Evolutionary conservation across 1,284 basidiomycete species (phyloP).

Genomic region (Pulveroboletus ridleyi): DNA sequence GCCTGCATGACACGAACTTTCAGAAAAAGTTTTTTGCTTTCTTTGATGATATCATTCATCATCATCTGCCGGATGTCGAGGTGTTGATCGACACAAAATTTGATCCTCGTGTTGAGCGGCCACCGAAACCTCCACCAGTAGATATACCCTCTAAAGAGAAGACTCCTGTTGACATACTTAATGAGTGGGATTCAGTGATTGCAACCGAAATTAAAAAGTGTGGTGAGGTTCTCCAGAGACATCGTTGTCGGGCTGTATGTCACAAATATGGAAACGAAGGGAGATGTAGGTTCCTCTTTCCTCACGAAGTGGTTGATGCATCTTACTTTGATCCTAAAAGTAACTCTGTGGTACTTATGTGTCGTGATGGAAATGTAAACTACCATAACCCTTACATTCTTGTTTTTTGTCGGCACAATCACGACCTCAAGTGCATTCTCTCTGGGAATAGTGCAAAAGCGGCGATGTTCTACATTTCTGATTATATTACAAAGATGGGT

Average conservation of each 20-base stretch:
- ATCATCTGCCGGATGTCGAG: background rate
- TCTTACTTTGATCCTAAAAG: slow-evolving; percentile 19
- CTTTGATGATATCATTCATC: background rate
- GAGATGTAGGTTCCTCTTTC: slow-evolving; percentile 16
- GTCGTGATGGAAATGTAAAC: slow-evolving; percentile 16
- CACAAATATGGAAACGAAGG: slow-evolving; percentile 7
- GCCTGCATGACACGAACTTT: background rate
- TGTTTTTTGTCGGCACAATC: slow-evolving; percentile 23
- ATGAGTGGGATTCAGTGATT: background rate
- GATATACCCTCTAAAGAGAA: too few species aligned
- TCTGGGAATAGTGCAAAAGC: slow-evolving; percentile 23
- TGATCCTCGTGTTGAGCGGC: slow-evolving; percentile 1
- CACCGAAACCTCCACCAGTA: background rate
- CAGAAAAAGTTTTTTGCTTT: background rate
- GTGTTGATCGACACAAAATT: background rate
- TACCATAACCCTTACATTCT: slow-evolving; percentile 21
- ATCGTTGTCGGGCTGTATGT: slow-evolving; percentile 16
- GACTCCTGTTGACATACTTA: background rate
- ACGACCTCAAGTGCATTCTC: slow-evolving; percentile 24
- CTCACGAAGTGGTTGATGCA: slow-evolving; percentile 16
- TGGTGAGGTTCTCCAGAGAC: slow-evolving; percentile 19
- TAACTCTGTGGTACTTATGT: slow-evolving; percentile 13
- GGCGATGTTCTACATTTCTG: slow-evolving; percentile 26
- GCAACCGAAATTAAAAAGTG: slow-evolving; percentile 15
- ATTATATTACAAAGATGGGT: slow-evolving; percentile 26